Conservation (phyloP, 2,329 filamentous ascomycete genomes). For the Curvularia sp. region DNA sequence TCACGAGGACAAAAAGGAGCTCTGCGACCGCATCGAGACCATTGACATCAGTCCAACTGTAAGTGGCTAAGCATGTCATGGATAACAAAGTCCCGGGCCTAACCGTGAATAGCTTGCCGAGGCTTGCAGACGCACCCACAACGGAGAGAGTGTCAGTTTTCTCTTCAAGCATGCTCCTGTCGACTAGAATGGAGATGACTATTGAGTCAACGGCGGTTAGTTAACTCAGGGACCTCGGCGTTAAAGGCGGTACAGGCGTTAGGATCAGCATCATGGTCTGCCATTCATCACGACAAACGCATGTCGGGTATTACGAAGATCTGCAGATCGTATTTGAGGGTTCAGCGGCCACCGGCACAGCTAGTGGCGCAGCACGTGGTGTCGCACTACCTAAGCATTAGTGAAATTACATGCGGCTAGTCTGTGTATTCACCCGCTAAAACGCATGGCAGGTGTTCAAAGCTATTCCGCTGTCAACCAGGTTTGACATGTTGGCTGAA, state of each 20-base stretch:
- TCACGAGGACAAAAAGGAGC: conserved; percentile 78
- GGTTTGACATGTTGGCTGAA: conserved; percentile 23
- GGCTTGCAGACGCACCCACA: conserved; percentile 75
- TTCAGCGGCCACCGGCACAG: conserved; percentile 18
- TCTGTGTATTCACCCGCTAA: conserved; percentile 20
- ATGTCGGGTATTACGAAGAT: conserved; percentile 13
- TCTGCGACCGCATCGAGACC: conserved; percentile 81
- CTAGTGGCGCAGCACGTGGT: conserved; percentile 24
- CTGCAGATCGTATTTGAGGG: conserved; percentile 18
- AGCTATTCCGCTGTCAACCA: conserved; percentile 30
- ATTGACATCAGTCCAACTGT: conserved; percentile 88
- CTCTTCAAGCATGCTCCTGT: conserved; percentile 71
- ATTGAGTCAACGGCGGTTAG: conserved; percentile 17
- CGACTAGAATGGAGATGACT: conserved; percentile 37
- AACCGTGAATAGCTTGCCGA: conserved; percentile 62
- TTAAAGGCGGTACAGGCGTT: conserved; percentile 21
- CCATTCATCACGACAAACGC: conserved; percentile 3
- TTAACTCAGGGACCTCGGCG: conserved; percentile 23
- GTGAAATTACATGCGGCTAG: conserved; percentile 19
- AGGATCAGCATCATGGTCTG: conserved; percentile 13
- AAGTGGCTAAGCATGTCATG: conserved; percentile 32
- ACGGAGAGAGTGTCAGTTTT: conserved; percentile 73
- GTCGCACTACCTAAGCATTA: conserved; percentile 26
- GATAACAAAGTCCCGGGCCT: conserved; percentile 12
- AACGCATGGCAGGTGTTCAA: conserved; percentile 18